A percentile compares a stretch with the other conserved stretches of the same genome.
These are phyloP conservation scores for Exophiala sp. DNA, from an alignment of 2,329 filamentous ascomycete genomes.

Conservation along the genomic window DNA sequence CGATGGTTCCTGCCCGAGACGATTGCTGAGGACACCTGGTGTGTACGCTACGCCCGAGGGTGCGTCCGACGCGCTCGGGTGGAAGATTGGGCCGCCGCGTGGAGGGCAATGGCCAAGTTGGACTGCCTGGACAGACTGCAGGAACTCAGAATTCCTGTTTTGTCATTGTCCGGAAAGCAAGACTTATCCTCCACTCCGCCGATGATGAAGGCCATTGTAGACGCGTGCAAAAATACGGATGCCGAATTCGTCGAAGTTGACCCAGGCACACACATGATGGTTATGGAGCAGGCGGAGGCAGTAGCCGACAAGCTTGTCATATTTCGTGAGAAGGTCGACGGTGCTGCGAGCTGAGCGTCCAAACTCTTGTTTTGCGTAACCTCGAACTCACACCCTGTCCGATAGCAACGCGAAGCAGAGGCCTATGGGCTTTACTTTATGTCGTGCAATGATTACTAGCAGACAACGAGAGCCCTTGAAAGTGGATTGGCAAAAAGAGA, in stretches of 20 bases:
- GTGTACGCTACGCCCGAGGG: slow-evolving; percentile 2
- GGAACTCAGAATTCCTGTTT: not conserved
- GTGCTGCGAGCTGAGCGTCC: no score
- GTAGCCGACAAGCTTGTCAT: not conserved
- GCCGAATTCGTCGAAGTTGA: not conserved
- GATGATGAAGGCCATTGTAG: not conserved
- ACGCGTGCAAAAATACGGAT: not conserved
- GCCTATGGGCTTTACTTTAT: no score
- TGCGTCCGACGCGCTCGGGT: not conserved
- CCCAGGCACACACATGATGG: slow-evolving; percentile 7
- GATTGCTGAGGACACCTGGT: slow-evolving; percentile 3
- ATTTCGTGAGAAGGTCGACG: slow-evolving; percentile 3
- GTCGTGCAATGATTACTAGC: no score
- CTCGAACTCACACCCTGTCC: no score
- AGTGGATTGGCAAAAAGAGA: no score
- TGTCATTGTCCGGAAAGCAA: slow-evolving; percentile 1
- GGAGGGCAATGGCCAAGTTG: slow-evolving; percentile 6
- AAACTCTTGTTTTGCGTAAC: no score
- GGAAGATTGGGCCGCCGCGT: slow-evolving; percentile 10
- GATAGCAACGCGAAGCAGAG: no score
- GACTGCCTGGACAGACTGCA: not conserved
- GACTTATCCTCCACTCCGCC: not conserved
- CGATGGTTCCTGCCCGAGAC: slow-evolving; percentile 8
- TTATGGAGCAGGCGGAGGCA: slow-evolving; percentile 3
- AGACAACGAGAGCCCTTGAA: no score